A percentile compares a stretch with the other conserved stretches of the same genome.
phyloP scores from a whole-genome alignment of 2,329 filamentous ascomycete species.

The Neonectria faginata region DNA sequence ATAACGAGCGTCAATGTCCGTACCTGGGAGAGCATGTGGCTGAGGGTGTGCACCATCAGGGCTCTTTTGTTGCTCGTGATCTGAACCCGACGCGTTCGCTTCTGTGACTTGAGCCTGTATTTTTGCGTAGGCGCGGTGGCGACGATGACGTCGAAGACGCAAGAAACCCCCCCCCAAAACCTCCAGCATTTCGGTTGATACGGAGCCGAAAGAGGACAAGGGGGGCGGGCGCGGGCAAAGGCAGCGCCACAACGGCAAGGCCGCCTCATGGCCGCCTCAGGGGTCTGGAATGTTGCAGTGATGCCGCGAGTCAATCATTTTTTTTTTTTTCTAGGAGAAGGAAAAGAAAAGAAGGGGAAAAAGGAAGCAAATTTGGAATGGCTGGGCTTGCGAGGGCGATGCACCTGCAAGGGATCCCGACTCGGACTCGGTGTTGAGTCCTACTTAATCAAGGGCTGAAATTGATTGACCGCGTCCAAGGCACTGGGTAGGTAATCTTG shows the following conservation, averaged over 20 bases:
- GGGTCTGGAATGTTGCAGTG: conserved; percentile 15
- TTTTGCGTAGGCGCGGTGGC: conserved; percentile 9
- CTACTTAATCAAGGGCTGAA: not conserved
- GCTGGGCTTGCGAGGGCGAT: not conserved
- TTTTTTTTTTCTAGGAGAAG: too few relatives aligned
- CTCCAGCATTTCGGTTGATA: not conserved
- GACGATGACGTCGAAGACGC: conserved; percentile 19
- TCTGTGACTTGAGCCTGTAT: not conserved
- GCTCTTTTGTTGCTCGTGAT: conserved; percentile 1
- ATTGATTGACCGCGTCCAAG: not conserved
- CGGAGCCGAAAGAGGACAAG: conserved; percentile 1
- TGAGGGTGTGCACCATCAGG: not conserved
- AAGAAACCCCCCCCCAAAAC: not conserved
- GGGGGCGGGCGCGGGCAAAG: not conserved
- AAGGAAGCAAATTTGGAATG: not conserved
- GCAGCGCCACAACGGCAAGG: conserved; percentile 19
- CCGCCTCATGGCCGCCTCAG: conserved; percentile 19
- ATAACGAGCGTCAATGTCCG: not conserved
- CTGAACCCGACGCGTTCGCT: not conserved
- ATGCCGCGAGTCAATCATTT: conserved; percentile 17
- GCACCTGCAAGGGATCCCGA: not conserved
- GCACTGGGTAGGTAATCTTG: not conserved
- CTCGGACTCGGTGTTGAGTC: not conserved
- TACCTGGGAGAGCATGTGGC: not conserved
- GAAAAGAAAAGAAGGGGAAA: not conserved